Evolutionary conservation across 495 filamentous ascomycete genomes (phyloP).

Genomic region (Paragyromitra xinjiangensis): DNA sequence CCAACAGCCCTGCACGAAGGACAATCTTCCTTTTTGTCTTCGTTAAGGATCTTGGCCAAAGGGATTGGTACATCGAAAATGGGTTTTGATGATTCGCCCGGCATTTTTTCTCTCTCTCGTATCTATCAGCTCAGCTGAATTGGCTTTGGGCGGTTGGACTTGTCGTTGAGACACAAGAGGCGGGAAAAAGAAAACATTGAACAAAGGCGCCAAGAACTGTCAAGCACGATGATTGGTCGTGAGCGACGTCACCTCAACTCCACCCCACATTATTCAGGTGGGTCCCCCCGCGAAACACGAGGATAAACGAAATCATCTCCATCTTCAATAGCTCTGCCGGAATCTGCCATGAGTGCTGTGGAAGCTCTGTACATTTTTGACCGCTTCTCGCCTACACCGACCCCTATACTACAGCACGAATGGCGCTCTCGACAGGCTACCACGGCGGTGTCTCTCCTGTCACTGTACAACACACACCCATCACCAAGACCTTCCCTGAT

Average conservation of each 20-base stretch:
- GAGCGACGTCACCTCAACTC: conserved; percentile 37
- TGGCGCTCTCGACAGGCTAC: conserved; percentile 76
- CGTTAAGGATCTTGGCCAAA: conserved; percentile 35
- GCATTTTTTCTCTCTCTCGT: conserved; percentile 1
- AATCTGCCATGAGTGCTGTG: conserved; percentile 75
- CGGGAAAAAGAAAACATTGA: conserved; percentile 5
- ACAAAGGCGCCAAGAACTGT: conserved; percentile 32
- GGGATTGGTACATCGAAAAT: conserved; percentile 34
- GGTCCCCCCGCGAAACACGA: conserved; percentile 26
- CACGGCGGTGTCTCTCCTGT: conserved; percentile 76
- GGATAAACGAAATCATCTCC: conserved; percentile 19
- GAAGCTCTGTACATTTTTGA: conserved; percentile 97
- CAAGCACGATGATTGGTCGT: conserved; percentile 29
- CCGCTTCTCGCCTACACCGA: conserved; percentile 67
- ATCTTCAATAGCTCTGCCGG: conserved; percentile 61
- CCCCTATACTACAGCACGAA: conserved; percentile 72
- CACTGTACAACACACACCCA: conserved; percentile 86
- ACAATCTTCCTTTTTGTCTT: conserved; percentile 51
- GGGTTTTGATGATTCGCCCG: conserved; percentile 15
- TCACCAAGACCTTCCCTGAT: conserved; percentile 84
- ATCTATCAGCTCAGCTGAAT: not conserved
- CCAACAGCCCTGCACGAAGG: conserved; percentile 47
- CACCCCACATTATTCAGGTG: conserved; percentile 25
- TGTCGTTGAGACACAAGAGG: not conserved
- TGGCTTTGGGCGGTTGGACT: not conserved